Base-by-base conservation (phyloP, 2,329 filamentous ascomycete genomes). In the Aspergillus ochraceoroseus region DNA sequence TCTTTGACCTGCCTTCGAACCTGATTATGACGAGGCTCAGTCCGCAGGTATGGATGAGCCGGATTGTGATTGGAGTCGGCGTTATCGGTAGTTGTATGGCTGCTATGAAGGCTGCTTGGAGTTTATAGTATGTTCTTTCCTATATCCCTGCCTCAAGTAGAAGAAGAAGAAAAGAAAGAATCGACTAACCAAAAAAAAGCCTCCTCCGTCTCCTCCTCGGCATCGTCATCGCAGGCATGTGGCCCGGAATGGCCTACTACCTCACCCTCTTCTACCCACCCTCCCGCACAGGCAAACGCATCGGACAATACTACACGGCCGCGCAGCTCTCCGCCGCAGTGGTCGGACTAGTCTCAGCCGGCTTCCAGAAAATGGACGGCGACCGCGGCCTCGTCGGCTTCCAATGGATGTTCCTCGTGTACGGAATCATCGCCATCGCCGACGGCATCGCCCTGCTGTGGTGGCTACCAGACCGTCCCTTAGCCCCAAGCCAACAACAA, bases 191-290 rank as follows among this genome's bases (percentile, higher is more conserved):
- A 15, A 29, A 15, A 28, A 38, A 14, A 15, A 55, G 62, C 52
- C 72, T 94, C n/a, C 74, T 95, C 18, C 82, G 88, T 5, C 82
- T 95, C 41, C 73, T 95, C 7, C 77, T 95, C 5, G 88, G 88
- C 32, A 76, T 92, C 9, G 87, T 94, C 15, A 89, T 89, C 59
- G 88, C 88, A 1, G 88, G 88, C 32, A 88, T 95, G 83, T 95
- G 88, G 88, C 88, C 88, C 0, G 88, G 88, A 34, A 94, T 95
- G 88, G 80, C 87, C 7, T 92, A 92, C 63, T 95, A 94, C 58
- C 73, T 95, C 32, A 94, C 88, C 0, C 74, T 94, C 5, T 95
- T 94, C 71, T 95, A 95, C 58, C 88, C 88, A 5, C 87, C 88
- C 0, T 86, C 85, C 4, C 77, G 85, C 8, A 92, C 84, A 1